Percentiles rank a stretch among this genome's conserved stretches.
Conservation (phyloP, 2,329 filamentous ascomycete species). For the Exophiala mesophila region DNA sequence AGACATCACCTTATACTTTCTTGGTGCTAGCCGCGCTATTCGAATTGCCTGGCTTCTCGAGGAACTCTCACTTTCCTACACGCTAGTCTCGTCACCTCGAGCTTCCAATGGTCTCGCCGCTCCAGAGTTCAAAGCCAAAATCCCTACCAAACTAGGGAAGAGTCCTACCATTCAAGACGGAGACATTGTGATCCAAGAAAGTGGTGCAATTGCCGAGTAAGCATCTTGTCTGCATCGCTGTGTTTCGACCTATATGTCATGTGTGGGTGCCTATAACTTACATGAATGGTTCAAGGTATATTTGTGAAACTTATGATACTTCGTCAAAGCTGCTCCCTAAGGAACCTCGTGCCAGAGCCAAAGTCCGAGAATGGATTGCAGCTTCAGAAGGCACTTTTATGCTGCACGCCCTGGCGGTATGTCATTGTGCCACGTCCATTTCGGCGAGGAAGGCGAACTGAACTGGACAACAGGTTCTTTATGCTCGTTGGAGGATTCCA, state of each 20-base stretch:
- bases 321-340: slow-evolving; percentile 35
- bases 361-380: slow-evolving; percentile 42
- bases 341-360: slow-evolving; percentile 32
- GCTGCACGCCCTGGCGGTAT: slow-evolving; percentile 39
- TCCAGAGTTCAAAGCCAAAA: slow-evolving; percentile 36
- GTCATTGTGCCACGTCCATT: neutral
- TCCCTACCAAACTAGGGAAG: slow-evolving; percentile 42
- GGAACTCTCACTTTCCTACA: slow-evolving; percentile 71
- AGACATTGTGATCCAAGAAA: slow-evolving; percentile 38
- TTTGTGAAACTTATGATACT: slow-evolving; percentile 44
- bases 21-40: slow-evolving; percentile 39
- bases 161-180: slow-evolving; percentile 43
- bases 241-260: neutral
- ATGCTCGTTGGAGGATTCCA: slow-evolving; percentile 41
- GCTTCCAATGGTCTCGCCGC: slow-evolving; percentile 55
- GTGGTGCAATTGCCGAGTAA: slow-evolving; percentile 45
- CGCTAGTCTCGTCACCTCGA: slow-evolving; percentile 73
- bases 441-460: too few species aligned
- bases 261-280: neutral
- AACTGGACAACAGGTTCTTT: slow-evolving; percentile 35
- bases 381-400: slow-evolving; percentile 46
- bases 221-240: slow-evolving; percentile 10
- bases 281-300: slow-evolving; percentile 33
- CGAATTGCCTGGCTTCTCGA: slow-evolving; percentile 80
- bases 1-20: slow-evolving; percentile 43